Percentiles rank a stretch among this genome's conserved stretches.
Conservation (phyloP, 2,329 filamentous ascomycete genomes). For the Paecilomyces formosus region DNA sequence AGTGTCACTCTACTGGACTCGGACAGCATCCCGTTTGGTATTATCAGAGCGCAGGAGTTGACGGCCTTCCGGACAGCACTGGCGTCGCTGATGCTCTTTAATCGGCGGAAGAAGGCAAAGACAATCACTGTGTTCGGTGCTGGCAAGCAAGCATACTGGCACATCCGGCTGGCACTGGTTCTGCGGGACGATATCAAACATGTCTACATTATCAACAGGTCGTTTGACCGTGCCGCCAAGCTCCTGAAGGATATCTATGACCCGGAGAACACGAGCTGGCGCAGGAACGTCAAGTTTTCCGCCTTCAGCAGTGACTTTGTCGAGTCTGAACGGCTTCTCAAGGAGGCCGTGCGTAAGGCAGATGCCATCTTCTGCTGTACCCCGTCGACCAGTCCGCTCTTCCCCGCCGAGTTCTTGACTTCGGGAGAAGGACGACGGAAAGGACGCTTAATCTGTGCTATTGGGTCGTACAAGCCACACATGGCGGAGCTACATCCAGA, state of each 20-base stretch:
- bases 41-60: slow-evolving; percentile 61
- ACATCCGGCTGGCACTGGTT: slow-evolving; percentile 74
- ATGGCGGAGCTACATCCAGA: slow-evolving; percentile 82
- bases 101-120: slow-evolving; percentile 61
- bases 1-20: slow-evolving; percentile 54
- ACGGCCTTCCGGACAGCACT: slow-evolving; percentile 64
- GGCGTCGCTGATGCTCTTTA: slow-evolving; percentile 52
- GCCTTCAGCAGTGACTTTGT: slow-evolving; percentile 63
- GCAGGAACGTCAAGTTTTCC: slow-evolving; percentile 59
- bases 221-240: slow-evolving; percentile 36
- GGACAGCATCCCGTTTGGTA: slow-evolving; percentile 50
- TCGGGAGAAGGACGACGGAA: slow-evolving; percentile 42
- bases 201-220: slow-evolving; percentile 75
- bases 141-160: slow-evolving; percentile 91
- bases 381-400: slow-evolving; percentile 65
- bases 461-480: slow-evolving; percentile 51
- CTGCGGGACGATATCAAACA: slow-evolving; percentile 63
- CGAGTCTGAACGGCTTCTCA: slow-evolving; percentile 60
- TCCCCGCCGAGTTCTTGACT: slow-evolving; percentile 66
- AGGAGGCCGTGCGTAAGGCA: slow-evolving; percentile 59
- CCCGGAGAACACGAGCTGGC: slow-evolving; percentile 51
- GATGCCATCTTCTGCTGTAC: slow-evolving; percentile 89
- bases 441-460: slow-evolving; percentile 36
- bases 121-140: slow-evolving; percentile 79
- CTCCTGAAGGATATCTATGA: slow-evolving; percentile 51